Evolutionary conservation across 352 stramenopile genomes (phyloP), one percentile per base, ranked within the genome.

Genomic region (Globisporangium emineosum): DNA sequence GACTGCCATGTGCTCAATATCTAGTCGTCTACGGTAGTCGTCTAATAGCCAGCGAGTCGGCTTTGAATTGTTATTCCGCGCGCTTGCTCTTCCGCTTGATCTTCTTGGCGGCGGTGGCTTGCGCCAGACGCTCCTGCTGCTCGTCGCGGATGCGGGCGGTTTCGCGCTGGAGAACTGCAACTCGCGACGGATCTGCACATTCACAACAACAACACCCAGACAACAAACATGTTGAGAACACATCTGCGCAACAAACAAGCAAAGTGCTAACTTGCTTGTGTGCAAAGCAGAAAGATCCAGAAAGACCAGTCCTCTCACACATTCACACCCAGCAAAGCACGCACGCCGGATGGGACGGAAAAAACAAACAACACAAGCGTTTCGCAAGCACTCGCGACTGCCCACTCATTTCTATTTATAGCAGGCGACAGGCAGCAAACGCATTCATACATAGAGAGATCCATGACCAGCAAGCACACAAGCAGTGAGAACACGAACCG

Each of bases 141-240:
- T 77, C 62, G 21, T 76, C 58, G 23, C 83, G 78, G 57, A 91
- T 72, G 35, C 79, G 81, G 15, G 76, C 70, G n/a, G 77, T 76
- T 71, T 90, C 80, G 63, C 68, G 73, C 37, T 77, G 70, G 7
- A 91, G 74, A 40, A 85, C 62, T 17, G 73, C 76, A 23, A 91
- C 78, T 32, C 82, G 77, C 25, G 72, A 54, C 2, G 82, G 80
- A 40, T 88, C 80, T 91, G 60, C 40, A 60, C 56, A 65, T 27
- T 53, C 12, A 60, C 13, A 43, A 68, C 65, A 69, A 63, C 19
- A 37, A 67, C 45, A 51, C 13, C 47, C 61, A 68, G 56, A 35
- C 54, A n/a, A 33, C 27, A 10, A 25, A 50, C 15, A 59, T 67
- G 50, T 25, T 47, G 17, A 47, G 40, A 17, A 47, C 40, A 37